Percentiles rank a stretch among this genome's conserved stretches.
Evolutionary conservation across 2,329 filamentous ascomycete genomes (phyloP).

Genomic region (Ceratocystis cubensis): DNA sequence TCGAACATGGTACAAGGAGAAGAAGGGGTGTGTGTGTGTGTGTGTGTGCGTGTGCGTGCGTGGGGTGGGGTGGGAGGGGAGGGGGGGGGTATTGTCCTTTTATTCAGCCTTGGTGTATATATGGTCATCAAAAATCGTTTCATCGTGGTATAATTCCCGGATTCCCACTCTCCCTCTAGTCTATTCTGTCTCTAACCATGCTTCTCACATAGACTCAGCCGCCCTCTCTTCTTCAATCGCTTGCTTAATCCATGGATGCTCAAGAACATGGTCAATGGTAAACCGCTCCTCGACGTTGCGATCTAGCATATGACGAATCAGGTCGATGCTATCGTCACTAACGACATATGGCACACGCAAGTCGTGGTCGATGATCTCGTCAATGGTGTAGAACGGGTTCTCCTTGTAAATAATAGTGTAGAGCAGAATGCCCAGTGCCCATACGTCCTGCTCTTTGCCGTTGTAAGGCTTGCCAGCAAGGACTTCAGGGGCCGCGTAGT

Average conservation of each 20-base stretch:
- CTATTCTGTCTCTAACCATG: not conserved
- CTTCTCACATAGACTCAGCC: not conserved
- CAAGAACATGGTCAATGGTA: conserved; percentile 75
- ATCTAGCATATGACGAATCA: conserved; percentile 85
- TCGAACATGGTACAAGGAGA: too few species aligned
- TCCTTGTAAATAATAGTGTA: conserved; percentile 99
- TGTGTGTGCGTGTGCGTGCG: too few species aligned
- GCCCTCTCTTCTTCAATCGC: conserved; percentile 19
- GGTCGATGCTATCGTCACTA: conserved; percentile 83
- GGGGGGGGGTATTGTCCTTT: not conserved
- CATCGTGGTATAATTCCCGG: not conserved
- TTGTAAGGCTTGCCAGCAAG: conserved; percentile 82
- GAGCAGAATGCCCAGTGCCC: conserved; percentile 89
- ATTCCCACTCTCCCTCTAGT: not conserved
- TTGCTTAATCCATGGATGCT: conserved; percentile 65
- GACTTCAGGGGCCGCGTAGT: conserved; percentile 97
- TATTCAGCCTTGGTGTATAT: not conserved
- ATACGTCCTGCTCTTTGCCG: conserved; percentile 95
- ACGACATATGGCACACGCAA: conserved; percentile 78
- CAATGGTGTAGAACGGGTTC: conserved; percentile 97
- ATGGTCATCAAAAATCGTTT: conserved; percentile 11
- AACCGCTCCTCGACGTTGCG: conserved; percentile 72
- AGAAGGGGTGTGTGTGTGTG: too few species aligned
- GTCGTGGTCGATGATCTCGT: conserved; percentile 98
- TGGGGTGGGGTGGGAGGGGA: too few species aligned